phyloP scores from a whole-genome alignment of 2,329 filamentous ascomycete species.

The Zasmidium citrigriseum region DNA sequence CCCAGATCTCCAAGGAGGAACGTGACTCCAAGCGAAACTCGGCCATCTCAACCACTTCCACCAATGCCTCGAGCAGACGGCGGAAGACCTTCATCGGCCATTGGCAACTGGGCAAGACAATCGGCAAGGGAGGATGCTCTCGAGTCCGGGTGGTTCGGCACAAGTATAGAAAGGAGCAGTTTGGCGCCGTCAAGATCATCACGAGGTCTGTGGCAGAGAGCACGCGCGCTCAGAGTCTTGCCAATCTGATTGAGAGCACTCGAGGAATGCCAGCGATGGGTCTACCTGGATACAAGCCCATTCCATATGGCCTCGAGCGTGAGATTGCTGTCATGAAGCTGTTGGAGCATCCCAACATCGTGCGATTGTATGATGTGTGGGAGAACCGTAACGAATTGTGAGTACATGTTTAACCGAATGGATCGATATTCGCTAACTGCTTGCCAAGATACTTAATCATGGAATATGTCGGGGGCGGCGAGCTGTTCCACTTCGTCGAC shows the following conservation, averaged over 20 bases:
- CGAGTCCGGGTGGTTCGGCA: conserved; percentile 85
- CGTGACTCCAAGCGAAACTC: conserved; percentile 54
- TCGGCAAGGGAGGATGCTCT: conserved; percentile 88
- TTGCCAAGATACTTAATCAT: conserved; percentile 80
- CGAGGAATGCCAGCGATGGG: conserved; percentile 37
- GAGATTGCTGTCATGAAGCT: conserved; percentile 98
- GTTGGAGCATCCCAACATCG: conserved; percentile 91
- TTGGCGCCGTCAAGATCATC: conserved; percentile 93
- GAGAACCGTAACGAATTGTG: conserved; percentile 94
- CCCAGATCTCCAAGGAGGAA: conserved; percentile 48
- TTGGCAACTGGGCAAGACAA: conserved; percentile 86
- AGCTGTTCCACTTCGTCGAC: conserved; percentile 86
- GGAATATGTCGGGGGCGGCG: conserved; percentile 82
- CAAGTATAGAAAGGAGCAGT: conserved; percentile 67
- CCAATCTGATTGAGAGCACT: conserved; percentile 75
- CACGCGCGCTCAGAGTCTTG: conserved; percentile 82
- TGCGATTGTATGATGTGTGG: conserved; percentile 95
- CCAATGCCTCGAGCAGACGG: conserved; percentile 51
- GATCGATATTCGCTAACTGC: conserved; percentile 24
- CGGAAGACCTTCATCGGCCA: conserved; percentile 78
- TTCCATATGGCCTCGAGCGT: conserved; percentile 82
- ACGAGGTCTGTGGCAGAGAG: conserved; percentile 76
- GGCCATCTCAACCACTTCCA: conserved; percentile 58
- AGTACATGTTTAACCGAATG: conserved; percentile 37
- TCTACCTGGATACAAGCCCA: conserved; percentile 34